Conservation (phyloP, 148 eudicot species). For the Arbutus unedo region DNA sequence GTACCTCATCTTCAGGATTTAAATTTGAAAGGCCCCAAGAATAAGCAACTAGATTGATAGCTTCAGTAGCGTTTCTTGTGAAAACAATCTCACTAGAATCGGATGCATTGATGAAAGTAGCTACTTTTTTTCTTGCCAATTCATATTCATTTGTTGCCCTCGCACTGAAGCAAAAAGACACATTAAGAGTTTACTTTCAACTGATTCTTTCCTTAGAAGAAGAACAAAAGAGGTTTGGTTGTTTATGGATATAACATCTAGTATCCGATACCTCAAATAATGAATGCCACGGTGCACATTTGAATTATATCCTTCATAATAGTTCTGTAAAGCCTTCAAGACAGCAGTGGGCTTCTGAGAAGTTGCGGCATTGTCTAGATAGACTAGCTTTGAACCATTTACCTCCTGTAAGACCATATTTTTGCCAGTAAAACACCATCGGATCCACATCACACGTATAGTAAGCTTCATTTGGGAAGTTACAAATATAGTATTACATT, state of each 20-base stretch:
- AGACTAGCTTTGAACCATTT: constrained; percentile 79
- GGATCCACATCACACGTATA: not conserved
- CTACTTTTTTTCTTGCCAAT: constrained; percentile 83
- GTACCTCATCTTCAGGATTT: constrained; percentile 80
- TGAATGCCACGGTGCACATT: constrained; percentile 98
- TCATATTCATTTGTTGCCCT: constrained; percentile 93
- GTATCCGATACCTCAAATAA: constrained; percentile 56
- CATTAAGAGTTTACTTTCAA: not conserved
- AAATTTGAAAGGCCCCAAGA: constrained; percentile 90
- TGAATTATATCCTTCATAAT: constrained; percentile 79
- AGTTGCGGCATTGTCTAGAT: constrained; percentile 94
- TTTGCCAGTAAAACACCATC: not conserved
- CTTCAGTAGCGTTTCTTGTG: constrained; percentile 97
- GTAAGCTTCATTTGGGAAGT: not conserved
- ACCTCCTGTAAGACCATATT: constrained; percentile 53
- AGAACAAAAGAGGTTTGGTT: not conserved
- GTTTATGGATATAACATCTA: not conserved
- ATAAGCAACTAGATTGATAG: constrained; percentile 89
- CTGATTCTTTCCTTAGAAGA: not conserved
- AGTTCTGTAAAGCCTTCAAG: constrained; percentile 64
- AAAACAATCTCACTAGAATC: constrained; percentile 76
- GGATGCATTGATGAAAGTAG: constrained; percentile 74
- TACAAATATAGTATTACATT: not conserved
- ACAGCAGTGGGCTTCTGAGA: constrained; percentile 89
- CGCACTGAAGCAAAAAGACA: constrained; percentile 46